phyloP scores from a whole-genome alignment of 2,329 filamentous ascomycete genomes.

The Beauveria asiatica region DNA sequence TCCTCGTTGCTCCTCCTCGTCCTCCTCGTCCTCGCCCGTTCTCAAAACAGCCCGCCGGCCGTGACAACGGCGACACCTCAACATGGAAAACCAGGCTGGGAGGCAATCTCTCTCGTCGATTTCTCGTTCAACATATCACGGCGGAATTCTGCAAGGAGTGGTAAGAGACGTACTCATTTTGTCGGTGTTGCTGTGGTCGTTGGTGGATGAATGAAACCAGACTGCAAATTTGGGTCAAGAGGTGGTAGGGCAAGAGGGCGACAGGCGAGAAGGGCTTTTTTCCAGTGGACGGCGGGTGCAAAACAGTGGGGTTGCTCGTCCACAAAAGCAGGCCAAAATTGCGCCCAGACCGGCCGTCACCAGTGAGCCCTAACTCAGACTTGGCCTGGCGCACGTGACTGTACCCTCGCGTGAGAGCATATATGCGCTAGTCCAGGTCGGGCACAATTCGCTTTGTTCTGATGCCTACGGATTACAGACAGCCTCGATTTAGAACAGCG shows the following conservation, averaged over 20 bases:
- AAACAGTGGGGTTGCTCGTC: neutral
- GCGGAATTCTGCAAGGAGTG: neutral
- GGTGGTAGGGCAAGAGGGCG: conserved; percentile 3
- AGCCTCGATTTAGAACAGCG: too few relatives aligned
- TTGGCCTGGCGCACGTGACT: conserved; percentile 20
- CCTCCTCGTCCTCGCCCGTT: neutral
- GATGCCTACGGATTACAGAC: too few relatives aligned
- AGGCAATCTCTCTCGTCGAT: neutral
- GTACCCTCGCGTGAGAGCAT: conserved; percentile 14
- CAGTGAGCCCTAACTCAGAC: conserved; percentile 27
- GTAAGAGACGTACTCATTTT: conserved; percentile 47
- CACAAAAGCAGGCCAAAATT: conserved; percentile 5
- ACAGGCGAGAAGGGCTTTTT: conserved; percentile 20
- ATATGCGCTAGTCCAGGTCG: neutral
- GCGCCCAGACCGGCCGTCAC: neutral
- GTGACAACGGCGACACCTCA: neutral
- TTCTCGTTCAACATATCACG: neutral
- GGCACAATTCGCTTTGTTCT: neutral
- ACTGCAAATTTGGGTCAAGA: conserved; percentile 9
- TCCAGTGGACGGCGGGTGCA: conserved; percentile 23
- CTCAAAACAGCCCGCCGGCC: neutral
- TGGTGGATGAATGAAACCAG: conserved; percentile 23
- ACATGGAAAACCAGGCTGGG: neutral
- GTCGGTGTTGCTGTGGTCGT: conserved; percentile 36
- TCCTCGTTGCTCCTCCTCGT: too few relatives aligned